A percentile compares a stretch with the other conserved stretches of the same genome.
phyloP scores from a whole-genome alignment of 2,329 filamentous ascomycete species.

The Exophiala spinifera region DNA sequence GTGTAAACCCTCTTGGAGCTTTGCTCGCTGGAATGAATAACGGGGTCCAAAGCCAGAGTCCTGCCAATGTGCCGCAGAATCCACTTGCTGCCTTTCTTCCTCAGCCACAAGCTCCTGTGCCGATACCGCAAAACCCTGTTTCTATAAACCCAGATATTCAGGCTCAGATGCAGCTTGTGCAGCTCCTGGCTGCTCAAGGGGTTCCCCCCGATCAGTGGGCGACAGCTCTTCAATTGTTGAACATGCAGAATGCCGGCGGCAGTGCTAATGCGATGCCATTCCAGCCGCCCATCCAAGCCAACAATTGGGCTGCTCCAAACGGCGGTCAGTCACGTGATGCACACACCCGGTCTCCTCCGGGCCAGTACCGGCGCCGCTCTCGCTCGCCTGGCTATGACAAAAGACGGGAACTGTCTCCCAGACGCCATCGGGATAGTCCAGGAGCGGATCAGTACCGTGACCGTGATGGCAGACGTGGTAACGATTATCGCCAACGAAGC shows the following conservation, averaged over 20 bases:
- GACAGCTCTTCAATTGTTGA: constrained; percentile 53
- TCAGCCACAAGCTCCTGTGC: constrained; percentile 36
- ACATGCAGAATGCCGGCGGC: constrained; percentile 36
- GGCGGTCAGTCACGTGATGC: constrained; percentile 50
- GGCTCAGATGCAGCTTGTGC: constrained; percentile 73
- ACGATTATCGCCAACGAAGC: constrained; percentile 82
- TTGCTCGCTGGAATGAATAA: constrained; percentile 47
- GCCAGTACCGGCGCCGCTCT: constrained; percentile 66
- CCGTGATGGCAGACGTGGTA: constrained; percentile 49
- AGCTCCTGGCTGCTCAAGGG: constrained; percentile 71
- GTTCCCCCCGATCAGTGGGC: constrained; percentile 74
- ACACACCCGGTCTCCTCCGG: constrained; percentile 60
- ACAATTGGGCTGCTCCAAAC: constrained; percentile 37
- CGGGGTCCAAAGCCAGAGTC: constrained; percentile 38
- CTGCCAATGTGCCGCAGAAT: constrained; percentile 34
- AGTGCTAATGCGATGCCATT: constrained; percentile 37
- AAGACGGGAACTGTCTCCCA: constrained; percentile 63
- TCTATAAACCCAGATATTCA: constrained; percentile 49
- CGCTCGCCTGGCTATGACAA: constrained; percentile 75
- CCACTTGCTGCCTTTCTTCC: constrained; percentile 44
- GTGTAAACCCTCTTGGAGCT: constrained; percentile 59
- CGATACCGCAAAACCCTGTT: constrained; percentile 22
- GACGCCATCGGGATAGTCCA: constrained; percentile 63
- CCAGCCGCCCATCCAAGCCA: constrained; percentile 26
- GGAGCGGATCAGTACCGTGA: constrained; percentile 61